phyloP scores from a whole-genome alignment of 148 eudicot genomes.

The Beta vulgaris region DNA sequence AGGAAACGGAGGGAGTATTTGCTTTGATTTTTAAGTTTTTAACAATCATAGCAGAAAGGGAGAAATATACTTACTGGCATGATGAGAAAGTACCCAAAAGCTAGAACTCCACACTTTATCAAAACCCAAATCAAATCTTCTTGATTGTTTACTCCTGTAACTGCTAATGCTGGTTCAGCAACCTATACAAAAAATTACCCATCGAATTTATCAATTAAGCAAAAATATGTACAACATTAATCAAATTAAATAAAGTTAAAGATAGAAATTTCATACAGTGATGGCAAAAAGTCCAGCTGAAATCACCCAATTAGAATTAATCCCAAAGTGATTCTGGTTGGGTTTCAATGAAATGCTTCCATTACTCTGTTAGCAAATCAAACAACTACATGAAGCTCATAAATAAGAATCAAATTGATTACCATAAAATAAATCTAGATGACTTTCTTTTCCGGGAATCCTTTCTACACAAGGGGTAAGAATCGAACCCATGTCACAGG shows the following conservation, averaged over 20 bases:
- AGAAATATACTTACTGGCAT: slow-evolving; percentile 52
- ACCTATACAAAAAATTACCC: slow-evolving; percentile 33
- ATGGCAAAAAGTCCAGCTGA: slow-evolving; percentile 46
- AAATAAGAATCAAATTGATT: neutral
- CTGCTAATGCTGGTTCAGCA: slow-evolving; percentile 65
- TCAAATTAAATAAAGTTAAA: neutral
- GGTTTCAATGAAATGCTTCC: slow-evolving; percentile 16
- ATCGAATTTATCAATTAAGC: neutral
- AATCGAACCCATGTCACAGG: too few species aligned
- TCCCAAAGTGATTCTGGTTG: slow-evolving; percentile 1
- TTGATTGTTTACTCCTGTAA: slow-evolving; percentile 71
- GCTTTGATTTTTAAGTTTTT: too few species aligned
- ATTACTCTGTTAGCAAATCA: slow-evolving; percentile 22
- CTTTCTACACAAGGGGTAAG: too few species aligned
- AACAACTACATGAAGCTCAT: too few species aligned
- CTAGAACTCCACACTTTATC: slow-evolving; percentile 49
- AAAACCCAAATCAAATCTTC: slow-evolving; percentile 41
- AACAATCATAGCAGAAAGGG: neutral
- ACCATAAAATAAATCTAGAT: slow-evolving; percentile 8
- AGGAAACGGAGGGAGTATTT: too few species aligned
- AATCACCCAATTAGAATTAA: slow-evolving; percentile 34
- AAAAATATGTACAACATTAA: too few species aligned
- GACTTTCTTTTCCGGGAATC: too few species aligned
- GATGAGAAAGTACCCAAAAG: slow-evolving; percentile 67
- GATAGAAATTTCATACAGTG: slow-evolving; percentile 46